Percentiles rank a stretch among this genome's conserved stretches.
phyloP scores from a whole-genome alignment of 371 early-diverging fungal species.

The Mucor racemosus region DNA sequence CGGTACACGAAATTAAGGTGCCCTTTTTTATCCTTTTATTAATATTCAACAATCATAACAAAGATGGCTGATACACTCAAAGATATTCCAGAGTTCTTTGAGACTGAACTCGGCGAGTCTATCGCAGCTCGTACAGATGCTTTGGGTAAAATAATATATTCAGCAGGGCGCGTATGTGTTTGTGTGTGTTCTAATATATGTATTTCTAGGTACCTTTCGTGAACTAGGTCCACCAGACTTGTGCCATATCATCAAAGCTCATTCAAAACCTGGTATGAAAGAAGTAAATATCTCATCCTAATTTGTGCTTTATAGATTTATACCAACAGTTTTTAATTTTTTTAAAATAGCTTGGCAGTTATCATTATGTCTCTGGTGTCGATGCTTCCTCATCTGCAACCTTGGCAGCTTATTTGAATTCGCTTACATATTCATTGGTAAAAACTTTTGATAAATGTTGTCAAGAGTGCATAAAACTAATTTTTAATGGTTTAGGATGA shows the following conservation, averaged over 20 bases:
- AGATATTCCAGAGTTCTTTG: constrained; percentile 94
- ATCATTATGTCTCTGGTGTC: constrained; percentile 91
- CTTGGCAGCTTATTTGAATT: constrained; percentile 93
- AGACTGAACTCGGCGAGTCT: constrained; percentile 86
- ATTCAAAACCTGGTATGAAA: constrained; percentile 77
- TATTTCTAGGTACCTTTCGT: constrained; percentile 73
- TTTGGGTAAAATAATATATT: constrained; percentile 67
- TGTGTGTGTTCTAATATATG: neutral
- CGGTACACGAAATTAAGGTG: constrained; percentile 5
- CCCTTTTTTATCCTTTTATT: constrained; percentile 9
- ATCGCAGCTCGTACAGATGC: constrained; percentile 87
- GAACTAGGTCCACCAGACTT: constrained; percentile 98
- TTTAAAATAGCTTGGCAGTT: constrained; percentile 55
- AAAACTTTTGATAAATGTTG: constrained; percentile 7
- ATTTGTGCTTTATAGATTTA: no score
- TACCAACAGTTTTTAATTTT: neutral
- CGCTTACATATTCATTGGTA: constrained; percentile 91
- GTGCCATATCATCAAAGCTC: constrained; percentile 90
- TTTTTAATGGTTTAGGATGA: constrained; percentile 51
- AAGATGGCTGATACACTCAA: constrained; percentile 61
- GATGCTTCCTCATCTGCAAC: constrained; percentile 95
- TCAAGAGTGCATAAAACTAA: neutral
- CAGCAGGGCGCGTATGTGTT: neutral
- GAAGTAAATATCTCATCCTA: constrained; percentile 60
- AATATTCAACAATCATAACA: neutral